Evolutionary conservation across 345 rosid genomes (phyloP).

Genomic region (Corchorus capsularis): DNA sequence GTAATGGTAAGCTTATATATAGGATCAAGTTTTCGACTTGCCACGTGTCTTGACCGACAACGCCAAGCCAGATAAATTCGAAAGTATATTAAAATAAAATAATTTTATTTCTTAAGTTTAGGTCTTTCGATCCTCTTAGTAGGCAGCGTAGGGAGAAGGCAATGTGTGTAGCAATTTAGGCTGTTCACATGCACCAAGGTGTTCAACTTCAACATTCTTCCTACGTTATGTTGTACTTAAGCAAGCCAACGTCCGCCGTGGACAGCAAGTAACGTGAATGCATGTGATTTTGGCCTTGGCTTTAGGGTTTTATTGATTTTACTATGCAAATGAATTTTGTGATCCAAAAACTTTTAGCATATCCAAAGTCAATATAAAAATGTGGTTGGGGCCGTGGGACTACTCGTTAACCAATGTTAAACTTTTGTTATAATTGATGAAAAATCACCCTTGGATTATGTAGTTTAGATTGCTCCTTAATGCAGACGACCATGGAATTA

Average conservation of each 20-base stretch:
- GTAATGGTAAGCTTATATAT: slow-evolving; percentile 29
- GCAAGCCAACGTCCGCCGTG: background rate
- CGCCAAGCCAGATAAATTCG: slow-evolving; percentile 10
- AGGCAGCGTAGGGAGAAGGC: slow-evolving; percentile 28
- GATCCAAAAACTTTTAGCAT: slow-evolving; percentile 25
- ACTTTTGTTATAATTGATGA: background rate
- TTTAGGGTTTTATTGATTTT: slow-evolving; percentile 29
- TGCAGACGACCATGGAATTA: too few species aligned
- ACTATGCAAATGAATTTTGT: slow-evolving; percentile 12
- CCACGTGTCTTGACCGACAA: slow-evolving; percentile 20
- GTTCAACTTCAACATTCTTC: slow-evolving; percentile 34
- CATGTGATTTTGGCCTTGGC: slow-evolving; percentile 40
- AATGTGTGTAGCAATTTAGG: slow-evolving; percentile 13
- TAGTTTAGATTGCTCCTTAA: background rate
- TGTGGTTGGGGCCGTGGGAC: background rate
- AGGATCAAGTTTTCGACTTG: slow-evolving; percentile 2
- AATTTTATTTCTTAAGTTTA: background rate
- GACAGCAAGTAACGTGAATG: slow-evolving; percentile 29
- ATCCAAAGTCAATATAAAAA: background rate
- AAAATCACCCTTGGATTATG: background rate
- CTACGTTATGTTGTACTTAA: slow-evolving; percentile 19
- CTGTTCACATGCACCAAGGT: slow-evolving; percentile 36
- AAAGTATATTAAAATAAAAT: background rate
- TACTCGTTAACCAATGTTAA: slow-evolving; percentile 18
- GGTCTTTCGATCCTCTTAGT: background rate